A percentile compares a stretch with the other conserved stretches of the same genome.
phyloP scores from a whole-genome alignment of 2,329 filamentous ascomycete species.

The Leptographium procerum region DNA sequence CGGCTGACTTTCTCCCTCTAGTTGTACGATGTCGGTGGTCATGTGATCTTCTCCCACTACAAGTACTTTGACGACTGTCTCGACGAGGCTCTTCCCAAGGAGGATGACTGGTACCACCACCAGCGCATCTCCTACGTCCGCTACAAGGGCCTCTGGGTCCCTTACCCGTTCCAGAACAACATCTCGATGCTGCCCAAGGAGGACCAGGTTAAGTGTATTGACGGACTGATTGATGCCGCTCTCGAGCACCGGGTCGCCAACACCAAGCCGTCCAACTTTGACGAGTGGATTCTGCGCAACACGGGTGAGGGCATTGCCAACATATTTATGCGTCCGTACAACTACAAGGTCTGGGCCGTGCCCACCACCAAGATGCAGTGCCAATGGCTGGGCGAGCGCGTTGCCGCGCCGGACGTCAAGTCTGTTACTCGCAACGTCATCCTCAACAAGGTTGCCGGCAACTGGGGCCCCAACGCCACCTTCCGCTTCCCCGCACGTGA shows the following conservation, averaged over 20 bases:
- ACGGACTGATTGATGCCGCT: slow-evolving; percentile 91
- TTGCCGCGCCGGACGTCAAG: slow-evolving; percentile 94
- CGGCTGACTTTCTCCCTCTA: slow-evolving; percentile 23
- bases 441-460: slow-evolving; percentile 87
- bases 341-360: slow-evolving; percentile 99
- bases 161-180: slow-evolving; percentile 99
- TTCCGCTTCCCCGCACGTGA: slow-evolving; percentile 96
- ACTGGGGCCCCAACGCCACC: slow-evolving; percentile 96
- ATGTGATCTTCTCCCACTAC: slow-evolving; percentile 99
- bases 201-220: slow-evolving; percentile 87
- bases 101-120: slow-evolving; percentile 94
- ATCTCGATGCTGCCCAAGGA: slow-evolving; percentile 97
- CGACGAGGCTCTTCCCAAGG: slow-evolving; percentile 87
- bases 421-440: slow-evolving; percentile 87
- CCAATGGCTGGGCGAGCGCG: slow-evolving; percentile 95
- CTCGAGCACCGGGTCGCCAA: slow-evolving; percentile 75
- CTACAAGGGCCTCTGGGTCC: slow-evolving; percentile 93
- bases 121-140: slow-evolving; percentile 98
- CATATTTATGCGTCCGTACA: slow-evolving; percentile 98
- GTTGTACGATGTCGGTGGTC: slow-evolving; percentile 97
- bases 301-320: slow-evolving; percentile 83
- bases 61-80: slow-evolving; percentile 99
- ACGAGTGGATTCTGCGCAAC: slow-evolving; percentile 95
- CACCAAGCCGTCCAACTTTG: slow-evolving; percentile 91
- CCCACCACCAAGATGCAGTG: slow-evolving; percentile 99